Evolutionary conservation across 768 basidiomycete species (phyloP).

Genomic region (Boletus speciosus): DNA sequence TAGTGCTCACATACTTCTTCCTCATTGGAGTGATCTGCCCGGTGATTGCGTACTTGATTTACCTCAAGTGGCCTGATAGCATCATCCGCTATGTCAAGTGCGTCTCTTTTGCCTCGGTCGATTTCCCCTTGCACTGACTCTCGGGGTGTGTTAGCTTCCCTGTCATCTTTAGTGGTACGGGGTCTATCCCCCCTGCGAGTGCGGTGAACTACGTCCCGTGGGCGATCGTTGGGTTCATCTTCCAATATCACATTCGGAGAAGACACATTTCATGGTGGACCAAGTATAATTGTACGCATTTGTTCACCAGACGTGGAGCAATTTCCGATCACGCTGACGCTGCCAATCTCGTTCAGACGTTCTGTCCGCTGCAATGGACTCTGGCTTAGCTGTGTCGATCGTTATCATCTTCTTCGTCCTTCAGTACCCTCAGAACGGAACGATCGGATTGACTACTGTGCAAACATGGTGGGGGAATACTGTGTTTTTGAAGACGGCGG

Average conservation of each 20-base stretch:
- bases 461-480: constrained; percentile 74
- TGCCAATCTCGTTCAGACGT: constrained; percentile 39
- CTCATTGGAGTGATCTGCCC: constrained; percentile 68
- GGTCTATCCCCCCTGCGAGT: constrained; percentile 60
- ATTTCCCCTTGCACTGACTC: neutral
- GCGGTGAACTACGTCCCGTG: constrained; percentile 67
- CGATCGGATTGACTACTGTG: constrained; percentile 51
- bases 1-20: constrained; percentile 69
- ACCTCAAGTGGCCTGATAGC: constrained; percentile 59
- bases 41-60: constrained; percentile 48
- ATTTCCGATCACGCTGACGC: constrained; percentile 14
- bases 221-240: constrained; percentile 62
- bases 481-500: constrained; percentile 26
- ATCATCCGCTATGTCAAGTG: constrained; percentile 63
- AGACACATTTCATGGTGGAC: constrained; percentile 66
- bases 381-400: constrained; percentile 58
- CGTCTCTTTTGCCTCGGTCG: constrained; percentile 18
- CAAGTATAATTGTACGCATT: constrained; percentile 43
- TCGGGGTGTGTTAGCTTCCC: constrained; percentile 33
- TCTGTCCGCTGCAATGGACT: constrained; percentile 68
- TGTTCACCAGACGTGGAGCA: neutral
- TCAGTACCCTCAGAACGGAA: constrained; percentile 62
- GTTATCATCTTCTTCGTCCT: constrained; percentile 58
- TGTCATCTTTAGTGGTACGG: constrained; percentile 54
- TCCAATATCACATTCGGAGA: constrained; percentile 59